Percentiles rank a stretch among this genome's conserved stretches.
Evolutionary conservation across 805 yeast species (phyloP).

Genomic region (Saccharomycopsis fodiens): DNA sequence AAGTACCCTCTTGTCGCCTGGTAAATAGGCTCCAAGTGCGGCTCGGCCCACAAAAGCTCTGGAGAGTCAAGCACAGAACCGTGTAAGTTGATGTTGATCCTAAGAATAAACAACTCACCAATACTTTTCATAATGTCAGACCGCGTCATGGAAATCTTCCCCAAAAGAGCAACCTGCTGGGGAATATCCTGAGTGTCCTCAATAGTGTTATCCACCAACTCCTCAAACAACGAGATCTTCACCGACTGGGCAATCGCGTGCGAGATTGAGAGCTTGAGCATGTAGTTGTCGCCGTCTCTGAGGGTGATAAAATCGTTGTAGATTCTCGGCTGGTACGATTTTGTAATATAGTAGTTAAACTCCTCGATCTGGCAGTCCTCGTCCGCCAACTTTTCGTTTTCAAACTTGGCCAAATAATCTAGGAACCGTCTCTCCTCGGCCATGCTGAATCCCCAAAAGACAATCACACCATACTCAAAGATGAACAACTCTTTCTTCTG

Average conservation of each 20-base stretch:
- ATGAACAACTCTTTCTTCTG: conserved; percentile 72
- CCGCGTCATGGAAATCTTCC: conserved; percentile 90
- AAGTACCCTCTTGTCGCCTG: conserved; percentile 94
- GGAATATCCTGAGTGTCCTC: conserved; percentile 97
- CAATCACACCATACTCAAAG: conserved; percentile 96
- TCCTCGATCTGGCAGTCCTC: conserved; percentile 94
- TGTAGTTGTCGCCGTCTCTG: conserved; percentile 80
- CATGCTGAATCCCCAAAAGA: conserved; percentile 89
- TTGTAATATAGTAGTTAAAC: conserved; percentile 89
- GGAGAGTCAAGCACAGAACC: conserved; percentile 93
- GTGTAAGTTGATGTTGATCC: conserved; percentile 75
- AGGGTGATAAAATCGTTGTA: conserved; percentile 93
- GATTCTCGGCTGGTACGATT: conserved; percentile 89
- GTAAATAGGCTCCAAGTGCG: conserved; percentile 93
- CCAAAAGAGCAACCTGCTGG: conserved; percentile 88
- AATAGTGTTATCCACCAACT: conserved; percentile 91
- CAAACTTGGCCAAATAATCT: conserved; percentile 82
- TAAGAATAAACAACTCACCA: conserved; percentile 86
- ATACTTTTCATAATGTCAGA: conserved; percentile 95
- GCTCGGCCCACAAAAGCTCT: conserved; percentile 98
- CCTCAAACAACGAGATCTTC: conserved; percentile 91
- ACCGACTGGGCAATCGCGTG: conserved; percentile 96
- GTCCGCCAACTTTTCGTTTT: conserved; percentile 79
- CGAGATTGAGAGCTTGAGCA: conserved; percentile 87
- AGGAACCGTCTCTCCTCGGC: conserved; percentile 79